Conservation (phyloP, 768 basidiomycete genomes). For the Russula brevipes region DNA sequence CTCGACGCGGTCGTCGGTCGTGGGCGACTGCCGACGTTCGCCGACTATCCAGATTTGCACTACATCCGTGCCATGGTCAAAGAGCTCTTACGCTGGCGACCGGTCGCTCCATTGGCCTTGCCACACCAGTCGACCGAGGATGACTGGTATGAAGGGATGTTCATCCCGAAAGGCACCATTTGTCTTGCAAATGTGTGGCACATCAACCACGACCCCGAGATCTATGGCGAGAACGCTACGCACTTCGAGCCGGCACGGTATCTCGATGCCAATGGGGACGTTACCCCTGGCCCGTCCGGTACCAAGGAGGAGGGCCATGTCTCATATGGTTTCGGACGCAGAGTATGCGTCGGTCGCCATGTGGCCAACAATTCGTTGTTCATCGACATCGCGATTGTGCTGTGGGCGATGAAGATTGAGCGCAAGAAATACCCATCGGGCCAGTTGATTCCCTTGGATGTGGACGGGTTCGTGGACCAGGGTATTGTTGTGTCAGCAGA, state of each 20-base stretch:
- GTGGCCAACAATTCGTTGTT: conserved; percentile 24
- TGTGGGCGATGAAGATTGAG: too few species aligned
- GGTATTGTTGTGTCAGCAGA: too few species aligned
- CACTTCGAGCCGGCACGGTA: conserved; percentile 27
- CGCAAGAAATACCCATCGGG: too few species aligned
- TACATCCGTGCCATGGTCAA: too few species aligned
- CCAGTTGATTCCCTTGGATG: too few species aligned
- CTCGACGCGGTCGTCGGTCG: conserved; percentile 2
- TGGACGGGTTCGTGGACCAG: background rate
- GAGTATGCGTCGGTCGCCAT: conserved; percentile 6
- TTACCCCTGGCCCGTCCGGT: conserved; percentile 19
- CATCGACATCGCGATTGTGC: too few species aligned
- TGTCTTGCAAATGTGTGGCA: background rate
- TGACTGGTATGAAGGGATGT: too few species aligned
- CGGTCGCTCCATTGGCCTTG: too few species aligned
- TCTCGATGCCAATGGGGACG: conserved; percentile 26
- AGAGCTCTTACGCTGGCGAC: too few species aligned
- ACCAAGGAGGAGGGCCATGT: conserved; percentile 31
- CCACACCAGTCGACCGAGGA: too few species aligned
- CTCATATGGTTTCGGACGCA: conserved; percentile 29
- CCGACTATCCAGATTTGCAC: too few species aligned
- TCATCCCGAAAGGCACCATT: too few species aligned
- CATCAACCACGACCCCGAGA: conserved; percentile 27
- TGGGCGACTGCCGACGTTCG: background rate
- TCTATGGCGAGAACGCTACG: conserved; percentile 28